These are phyloP conservation scores for Tetrahymena thermophila DNA, from an alignment of 73 alveolate species.

Conservation along the genomic window DNA sequence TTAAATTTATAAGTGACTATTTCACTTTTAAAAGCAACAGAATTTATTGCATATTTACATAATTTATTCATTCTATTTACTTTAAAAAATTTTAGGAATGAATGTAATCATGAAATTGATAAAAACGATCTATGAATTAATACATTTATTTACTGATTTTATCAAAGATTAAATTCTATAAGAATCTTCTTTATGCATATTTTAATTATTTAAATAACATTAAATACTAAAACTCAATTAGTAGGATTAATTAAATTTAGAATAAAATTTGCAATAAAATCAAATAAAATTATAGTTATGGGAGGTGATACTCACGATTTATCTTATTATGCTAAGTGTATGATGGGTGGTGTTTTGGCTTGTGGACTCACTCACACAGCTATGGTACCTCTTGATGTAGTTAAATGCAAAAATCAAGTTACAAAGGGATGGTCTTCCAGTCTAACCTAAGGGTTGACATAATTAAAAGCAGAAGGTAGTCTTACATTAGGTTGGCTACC, in stretches of 20 bases:
- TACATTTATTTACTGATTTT: too few relatives aligned
- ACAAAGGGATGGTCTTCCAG: neutral
- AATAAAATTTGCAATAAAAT: neutral
- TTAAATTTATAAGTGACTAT: too few relatives aligned
- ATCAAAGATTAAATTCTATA: too few relatives aligned
- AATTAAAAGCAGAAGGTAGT: slow-evolving; percentile 50
- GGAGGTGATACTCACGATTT: slow-evolving; percentile 46
- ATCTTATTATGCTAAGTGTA: slow-evolving; percentile 61
- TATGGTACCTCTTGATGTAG: slow-evolving; percentile 63
- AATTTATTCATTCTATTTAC: too few relatives aligned
- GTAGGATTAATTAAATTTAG: neutral
- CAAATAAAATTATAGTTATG: neutral
- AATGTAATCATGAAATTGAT: too few relatives aligned
- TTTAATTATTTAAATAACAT: too few relatives aligned
- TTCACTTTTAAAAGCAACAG: too few relatives aligned
- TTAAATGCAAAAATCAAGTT: slow-evolving; percentile 66
- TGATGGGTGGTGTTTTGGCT: slow-evolving; percentile 73
- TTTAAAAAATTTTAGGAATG: too few relatives aligned
- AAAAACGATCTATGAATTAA: too few relatives aligned
- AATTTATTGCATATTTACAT: too few relatives aligned
- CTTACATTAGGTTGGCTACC: slow-evolving; percentile 79
- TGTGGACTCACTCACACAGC: slow-evolving; percentile 80
- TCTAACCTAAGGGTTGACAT: slow-evolving; percentile 40
- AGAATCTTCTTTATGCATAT: too few relatives aligned
- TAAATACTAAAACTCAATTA: too few relatives aligned